Percentiles rank a stretch among this genome's conserved stretches.
These are phyloP conservation scores for Niveomyces coronatus DNA, from an alignment of 2,329 filamentous ascomycete genomes.

Conservation along the genomic window DNA sequence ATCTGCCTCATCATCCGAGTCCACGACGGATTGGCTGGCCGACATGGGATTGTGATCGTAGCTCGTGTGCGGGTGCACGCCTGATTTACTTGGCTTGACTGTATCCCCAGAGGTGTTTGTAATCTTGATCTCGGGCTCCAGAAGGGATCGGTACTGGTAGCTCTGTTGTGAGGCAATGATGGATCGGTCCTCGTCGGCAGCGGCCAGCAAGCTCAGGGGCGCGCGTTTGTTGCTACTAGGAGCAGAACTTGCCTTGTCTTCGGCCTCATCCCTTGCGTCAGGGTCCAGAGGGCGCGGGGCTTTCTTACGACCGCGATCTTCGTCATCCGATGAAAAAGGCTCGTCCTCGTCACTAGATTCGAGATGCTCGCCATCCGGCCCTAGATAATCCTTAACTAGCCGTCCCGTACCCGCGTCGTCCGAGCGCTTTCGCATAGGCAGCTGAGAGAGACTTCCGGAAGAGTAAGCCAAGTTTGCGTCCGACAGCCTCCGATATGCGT, in stretches of 20 bases:
- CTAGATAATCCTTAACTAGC: conserved; percentile 56
- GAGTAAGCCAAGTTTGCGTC: conserved; percentile 59
- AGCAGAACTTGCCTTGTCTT: conserved; percentile 22
- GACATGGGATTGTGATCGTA: conserved; percentile 62
- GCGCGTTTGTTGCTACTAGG: conserved; percentile 29
- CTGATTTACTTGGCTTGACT: conserved; percentile 41
- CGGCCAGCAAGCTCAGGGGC: conserved; percentile 55
- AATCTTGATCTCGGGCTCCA: conserved; percentile 57
- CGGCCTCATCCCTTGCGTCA: conserved; percentile 24
- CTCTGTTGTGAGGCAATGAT: conserved; percentile 39
- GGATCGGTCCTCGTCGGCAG: conserved; percentile 65
- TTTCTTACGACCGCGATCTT: conserved; percentile 52
- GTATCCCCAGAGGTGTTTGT: conserved; percentile 54
- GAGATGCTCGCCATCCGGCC: conserved; percentile 55
- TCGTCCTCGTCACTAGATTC: conserved; percentile 67
- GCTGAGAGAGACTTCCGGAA: conserved; percentile 49
- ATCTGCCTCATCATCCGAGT: conserved; percentile 80
- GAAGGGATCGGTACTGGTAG: conserved; percentile 52
- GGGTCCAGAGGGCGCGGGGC: conserved; percentile 36
- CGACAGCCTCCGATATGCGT: conserved; percentile 59
- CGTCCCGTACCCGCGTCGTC: conserved; percentile 39
- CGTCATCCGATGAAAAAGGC: conserved; percentile 51
- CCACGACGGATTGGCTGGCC: conserved; percentile 48
- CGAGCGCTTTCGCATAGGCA: conserved; percentile 45
- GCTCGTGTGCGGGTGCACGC: conserved; percentile 72